A percentile compares a stretch with the other conserved stretches of the same genome.
phyloP scores from a whole-genome alignment of 2,329 filamentous ascomycete genomes.

The Fusarium chaquense region DNA sequence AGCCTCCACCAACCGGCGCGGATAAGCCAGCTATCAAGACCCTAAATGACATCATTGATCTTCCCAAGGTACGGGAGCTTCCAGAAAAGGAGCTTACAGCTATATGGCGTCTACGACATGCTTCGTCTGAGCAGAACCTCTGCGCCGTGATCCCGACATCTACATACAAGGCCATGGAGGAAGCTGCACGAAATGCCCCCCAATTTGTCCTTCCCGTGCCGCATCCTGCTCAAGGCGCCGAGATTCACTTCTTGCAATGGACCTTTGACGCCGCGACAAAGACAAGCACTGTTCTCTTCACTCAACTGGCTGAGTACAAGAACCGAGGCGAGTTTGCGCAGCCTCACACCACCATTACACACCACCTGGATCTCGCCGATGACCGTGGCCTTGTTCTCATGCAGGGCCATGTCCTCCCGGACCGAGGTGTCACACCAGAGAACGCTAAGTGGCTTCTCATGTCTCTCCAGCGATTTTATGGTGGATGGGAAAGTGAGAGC shows the following conservation, averaged over 20 bases:
- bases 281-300: conserved; percentile 87
- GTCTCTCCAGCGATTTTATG: conserved; percentile 95
- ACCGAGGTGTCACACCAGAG: conserved; percentile 79
- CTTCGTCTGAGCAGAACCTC: conserved; percentile 77
- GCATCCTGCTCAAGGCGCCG: conserved; percentile 75
- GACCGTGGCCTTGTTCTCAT: conserved; percentile 85
- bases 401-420: conserved; percentile 82
- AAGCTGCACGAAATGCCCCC: conserved; percentile 78
- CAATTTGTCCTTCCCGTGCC: conserved; percentile 93
- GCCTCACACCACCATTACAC: conserved; percentile 93
- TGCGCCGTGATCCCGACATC: conserved; percentile 82
- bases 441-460: conserved; percentile 92
- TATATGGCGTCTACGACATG: conserved; percentile 91
- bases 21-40: conserved; percentile 57
- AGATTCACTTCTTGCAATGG: conserved; percentile 98
- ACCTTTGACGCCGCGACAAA: conserved; percentile 78
- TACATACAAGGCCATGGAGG: conserved; percentile 80
- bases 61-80: conserved; percentile 79
- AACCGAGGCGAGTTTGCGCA: conserved; percentile 87
- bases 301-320: conserved; percentile 93
- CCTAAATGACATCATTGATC: conserved; percentile 73
- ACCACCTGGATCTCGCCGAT: conserved; percentile 83
- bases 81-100: conserved; percentile 85
- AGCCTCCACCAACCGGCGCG: conserved; percentile 30
- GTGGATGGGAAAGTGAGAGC: conserved; percentile 67